Evolutionary conservation across 257 asterid genomes (phyloP).

Genomic region (Solanum verrucosum): DNA sequence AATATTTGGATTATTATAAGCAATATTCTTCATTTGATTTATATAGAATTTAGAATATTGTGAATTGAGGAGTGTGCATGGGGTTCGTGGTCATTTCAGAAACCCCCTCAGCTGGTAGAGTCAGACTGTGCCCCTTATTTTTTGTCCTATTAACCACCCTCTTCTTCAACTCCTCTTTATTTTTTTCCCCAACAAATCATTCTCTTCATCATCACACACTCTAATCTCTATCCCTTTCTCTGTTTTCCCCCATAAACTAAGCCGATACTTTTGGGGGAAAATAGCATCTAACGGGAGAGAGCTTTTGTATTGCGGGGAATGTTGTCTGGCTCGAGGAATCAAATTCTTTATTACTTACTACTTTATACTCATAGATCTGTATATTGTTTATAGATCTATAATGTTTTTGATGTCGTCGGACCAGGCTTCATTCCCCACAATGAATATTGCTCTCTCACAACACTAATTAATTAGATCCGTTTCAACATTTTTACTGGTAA

Average conservation of each 20-base stretch:
- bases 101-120: conserved; percentile 29
- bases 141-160: conserved; percentile 22
- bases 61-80: neutral
- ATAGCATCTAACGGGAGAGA: neutral
- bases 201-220: conserved; percentile 6
- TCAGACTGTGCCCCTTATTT: conserved; percentile 9
- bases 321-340: conserved; percentile 58
- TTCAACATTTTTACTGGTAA: neutral
- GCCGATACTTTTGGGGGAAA: neutral
- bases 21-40: too few species aligned
- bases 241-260: neutral
- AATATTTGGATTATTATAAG: too few species aligned
- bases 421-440: conserved; percentile 22
- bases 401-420: conserved; percentile 30
- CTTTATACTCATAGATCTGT: neutral
- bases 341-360: neutral
- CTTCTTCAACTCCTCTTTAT: conserved; percentile 1
- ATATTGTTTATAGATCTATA: conserved; percentile 7
- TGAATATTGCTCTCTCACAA: conserved; percentile 36
- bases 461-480: neutral
- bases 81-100: conserved; percentile 13
- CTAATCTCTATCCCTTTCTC: conserved; percentile 1
- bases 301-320: conserved; percentile 37
- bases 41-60: too few species aligned
- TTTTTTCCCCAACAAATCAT: conserved; percentile 1